phyloP scores from a whole-genome alignment of 345 rosid species.

The Brassica nigra region DNA sequence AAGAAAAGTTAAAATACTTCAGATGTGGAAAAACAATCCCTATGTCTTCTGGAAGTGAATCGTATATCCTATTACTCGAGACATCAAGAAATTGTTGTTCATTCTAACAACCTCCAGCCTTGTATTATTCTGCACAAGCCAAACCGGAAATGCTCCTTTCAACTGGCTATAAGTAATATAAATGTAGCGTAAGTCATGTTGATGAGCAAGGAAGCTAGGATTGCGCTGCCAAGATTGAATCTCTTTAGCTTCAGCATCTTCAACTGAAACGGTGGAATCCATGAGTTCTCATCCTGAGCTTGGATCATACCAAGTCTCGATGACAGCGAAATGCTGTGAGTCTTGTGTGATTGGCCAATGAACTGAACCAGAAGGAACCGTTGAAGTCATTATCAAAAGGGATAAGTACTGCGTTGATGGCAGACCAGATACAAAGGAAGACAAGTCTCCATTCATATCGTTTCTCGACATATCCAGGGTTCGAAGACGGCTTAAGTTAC shows the following conservation, averaged over 20 bases:
- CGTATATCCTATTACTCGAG: not conserved
- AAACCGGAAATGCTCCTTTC: slow-evolving; percentile 7
- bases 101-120: not conserved
- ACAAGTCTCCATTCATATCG: not conserved
- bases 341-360: slow-evolving; percentile 21
- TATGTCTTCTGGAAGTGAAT: no score
- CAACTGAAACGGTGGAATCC: slow-evolving; percentile 29
- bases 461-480: no score
- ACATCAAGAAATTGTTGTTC: slow-evolving; percentile 19
- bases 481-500: slow-evolving; percentile 23
- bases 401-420: slow-evolving; percentile 1
- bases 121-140: slow-evolving; percentile 35
- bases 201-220: slow-evolving; percentile 14
- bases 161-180: slow-evolving; percentile 20
- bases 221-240: not conserved
- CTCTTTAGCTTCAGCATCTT: not conserved
- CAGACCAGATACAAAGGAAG: slow-evolving; percentile 10
- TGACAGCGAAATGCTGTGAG: slow-evolving; percentile 15
- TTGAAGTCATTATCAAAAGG: slow-evolving; percentile 2
- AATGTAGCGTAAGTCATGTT: not conserved
- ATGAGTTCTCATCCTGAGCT: not conserved
- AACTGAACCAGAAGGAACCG: slow-evolving; percentile 10
- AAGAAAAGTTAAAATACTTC: not conserved
- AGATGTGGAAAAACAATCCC: slow-evolving; percentile 15
- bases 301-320: slow-evolving; percentile 7